Evolutionary conservation across 805 yeast genomes (phyloP).

Genomic region (Wickerhamiella sergipiensis): DNA sequence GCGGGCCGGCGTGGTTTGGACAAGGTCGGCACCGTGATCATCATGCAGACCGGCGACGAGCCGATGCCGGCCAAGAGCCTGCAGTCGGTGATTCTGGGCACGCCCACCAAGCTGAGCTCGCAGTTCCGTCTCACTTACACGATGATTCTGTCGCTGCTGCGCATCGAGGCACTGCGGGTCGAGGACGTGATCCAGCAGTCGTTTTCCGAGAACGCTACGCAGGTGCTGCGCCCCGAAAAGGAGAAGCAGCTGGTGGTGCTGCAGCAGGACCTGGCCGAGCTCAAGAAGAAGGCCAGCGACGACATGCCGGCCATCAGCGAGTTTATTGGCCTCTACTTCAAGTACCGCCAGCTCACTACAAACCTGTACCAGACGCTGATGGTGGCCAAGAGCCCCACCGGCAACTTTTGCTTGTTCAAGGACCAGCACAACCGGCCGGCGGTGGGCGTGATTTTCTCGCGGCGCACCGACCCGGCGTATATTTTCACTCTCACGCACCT

Average conservation of each 20-base stretch:
- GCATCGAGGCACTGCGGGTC: slow-evolving; percentile 91
- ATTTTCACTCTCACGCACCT: background rate
- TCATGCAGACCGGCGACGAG: slow-evolving; percentile 45
- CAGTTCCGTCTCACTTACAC: slow-evolving; percentile 91
- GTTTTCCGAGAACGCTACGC: slow-evolving; percentile 81
- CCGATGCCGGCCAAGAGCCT: slow-evolving; percentile 29
- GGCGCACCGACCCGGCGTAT: background rate
- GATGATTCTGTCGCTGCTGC: slow-evolving; percentile 75
- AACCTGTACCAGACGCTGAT: slow-evolving; percentile 1
- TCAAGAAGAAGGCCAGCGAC: background rate
- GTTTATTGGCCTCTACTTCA: slow-evolving; percentile 1
- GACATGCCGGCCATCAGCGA: background rate
- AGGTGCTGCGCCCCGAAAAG: slow-evolving; percentile 75
- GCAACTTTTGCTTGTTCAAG: background rate
- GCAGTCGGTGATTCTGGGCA: slow-evolving; percentile 74
- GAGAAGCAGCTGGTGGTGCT: slow-evolving; percentile 44
- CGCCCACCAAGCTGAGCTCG: slow-evolving; percentile 77
- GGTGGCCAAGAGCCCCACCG: background rate
- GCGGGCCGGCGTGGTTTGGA: slow-evolving; percentile 98
- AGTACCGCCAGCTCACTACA: slow-evolving; percentile 1
- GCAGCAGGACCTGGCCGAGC: background rate
- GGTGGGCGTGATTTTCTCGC: background rate
- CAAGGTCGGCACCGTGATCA: slow-evolving; percentile 83
- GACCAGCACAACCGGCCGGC: background rate
- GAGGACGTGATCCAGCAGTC: slow-evolving; percentile 97